These are phyloP conservation scores for Fabrea salina DNA, from an alignment of 169 alveolate species.

Conservation along the genomic window DNA sequence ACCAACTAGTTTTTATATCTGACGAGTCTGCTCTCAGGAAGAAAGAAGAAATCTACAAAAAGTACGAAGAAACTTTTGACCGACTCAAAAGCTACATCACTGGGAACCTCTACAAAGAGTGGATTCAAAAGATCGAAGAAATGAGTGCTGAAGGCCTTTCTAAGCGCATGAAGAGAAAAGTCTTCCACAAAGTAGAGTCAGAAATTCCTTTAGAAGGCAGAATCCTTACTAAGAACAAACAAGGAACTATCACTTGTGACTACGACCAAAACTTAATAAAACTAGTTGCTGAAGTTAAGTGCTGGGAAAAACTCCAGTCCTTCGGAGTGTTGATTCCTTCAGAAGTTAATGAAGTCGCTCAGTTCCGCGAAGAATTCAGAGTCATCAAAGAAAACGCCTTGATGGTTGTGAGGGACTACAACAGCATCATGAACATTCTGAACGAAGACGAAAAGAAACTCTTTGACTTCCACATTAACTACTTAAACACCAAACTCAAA, in stretches of 20 bases:
- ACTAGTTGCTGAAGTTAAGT: slow-evolving; percentile 79
- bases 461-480: slow-evolving; percentile 59
- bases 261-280: slow-evolving; percentile 80
- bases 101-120: slow-evolving; percentile 47
- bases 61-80: slow-evolving; percentile 49
- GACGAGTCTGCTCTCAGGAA: slow-evolving; percentile 51
- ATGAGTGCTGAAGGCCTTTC: slow-evolving; percentile 28
- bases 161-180: slow-evolving; percentile 7
- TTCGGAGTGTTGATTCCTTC: slow-evolving; percentile 76
- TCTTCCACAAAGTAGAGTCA: slow-evolving; percentile 32
- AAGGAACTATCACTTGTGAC: slow-evolving; percentile 70
- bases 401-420: slow-evolving; percentile 88
- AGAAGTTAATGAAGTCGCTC: slow-evolving; percentile 66
- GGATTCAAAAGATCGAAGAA: slow-evolving; percentile 68
- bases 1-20: slow-evolving; percentile 48
- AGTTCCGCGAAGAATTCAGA: slow-evolving; percentile 80
- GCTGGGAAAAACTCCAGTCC: slow-evolving; percentile 87
- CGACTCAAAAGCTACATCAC: slow-evolving; percentile 61
- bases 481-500: slow-evolving; percentile 54
- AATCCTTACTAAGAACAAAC: slow-evolving; percentile 29
- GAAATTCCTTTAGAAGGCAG: slow-evolving; percentile 39
- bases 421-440: slow-evolving; percentile 75
- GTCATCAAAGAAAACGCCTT: slow-evolving; percentile 85
- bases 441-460: slow-evolving; percentile 72
- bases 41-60: slow-evolving; percentile 51